These are phyloP conservation scores for Nevesoporus exiguus DNA, from an alignment of 768 basidiomycete genomes.

Conservation along the genomic window DNA sequence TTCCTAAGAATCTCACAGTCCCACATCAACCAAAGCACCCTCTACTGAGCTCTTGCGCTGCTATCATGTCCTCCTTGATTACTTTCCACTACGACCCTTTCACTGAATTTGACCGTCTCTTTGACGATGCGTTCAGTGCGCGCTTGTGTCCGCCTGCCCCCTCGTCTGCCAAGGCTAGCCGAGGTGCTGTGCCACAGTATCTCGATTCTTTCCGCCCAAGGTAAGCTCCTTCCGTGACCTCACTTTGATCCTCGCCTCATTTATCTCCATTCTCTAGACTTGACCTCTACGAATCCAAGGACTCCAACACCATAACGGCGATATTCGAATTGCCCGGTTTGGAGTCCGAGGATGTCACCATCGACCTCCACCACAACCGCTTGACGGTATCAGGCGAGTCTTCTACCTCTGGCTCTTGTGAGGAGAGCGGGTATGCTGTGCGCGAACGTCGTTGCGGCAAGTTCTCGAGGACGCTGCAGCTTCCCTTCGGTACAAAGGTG, in stretches of 20 bases:
- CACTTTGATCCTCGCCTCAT: no score
- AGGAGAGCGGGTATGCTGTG: no score
- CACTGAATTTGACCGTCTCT: conserved; percentile 1
- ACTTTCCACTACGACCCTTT: conserved; percentile 5
- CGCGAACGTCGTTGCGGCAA: no score
- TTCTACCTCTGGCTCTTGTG: no score
- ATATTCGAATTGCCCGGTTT: neutral
- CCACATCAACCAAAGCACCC: neutral
- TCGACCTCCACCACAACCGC: neutral
- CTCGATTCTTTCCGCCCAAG: conserved; percentile 4
- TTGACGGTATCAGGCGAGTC: no score
- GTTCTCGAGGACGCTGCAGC: no score
- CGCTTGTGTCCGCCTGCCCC: conserved; percentile 3
- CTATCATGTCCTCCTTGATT: conserved; percentile 2
- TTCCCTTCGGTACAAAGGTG: no score
- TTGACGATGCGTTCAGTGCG: conserved; percentile 2
- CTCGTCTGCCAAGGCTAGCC: neutral
- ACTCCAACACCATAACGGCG: neutral
- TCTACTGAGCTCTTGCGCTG: neutral
- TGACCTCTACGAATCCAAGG: neutral
- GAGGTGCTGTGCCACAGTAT: no score
- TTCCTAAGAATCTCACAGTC: no score
- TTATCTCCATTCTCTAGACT: neutral
- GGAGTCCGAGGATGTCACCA: neutral
- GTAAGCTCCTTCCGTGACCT: neutral